These are phyloP conservation scores for Tolypocladium paradoxum DNA, from an alignment of 2,329 filamentous ascomycete species.

Conservation along the genomic window DNA sequence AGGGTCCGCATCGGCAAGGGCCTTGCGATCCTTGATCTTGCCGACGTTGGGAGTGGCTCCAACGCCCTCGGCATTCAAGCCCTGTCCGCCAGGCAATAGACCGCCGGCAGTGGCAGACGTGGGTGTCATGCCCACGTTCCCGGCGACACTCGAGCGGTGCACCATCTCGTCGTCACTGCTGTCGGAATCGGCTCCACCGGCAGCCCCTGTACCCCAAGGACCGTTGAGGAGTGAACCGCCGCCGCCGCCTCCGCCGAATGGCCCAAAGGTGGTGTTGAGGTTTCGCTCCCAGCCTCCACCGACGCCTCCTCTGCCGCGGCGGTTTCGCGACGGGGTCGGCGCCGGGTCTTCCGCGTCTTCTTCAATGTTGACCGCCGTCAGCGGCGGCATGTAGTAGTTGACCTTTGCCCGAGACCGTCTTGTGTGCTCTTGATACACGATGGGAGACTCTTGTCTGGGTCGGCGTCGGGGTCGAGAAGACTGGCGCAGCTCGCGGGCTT, in stretches of 20 bases:
- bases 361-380: slow-evolving; percentile 52
- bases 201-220: slow-evolving; percentile 62
- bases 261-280: slow-evolving; percentile 81
- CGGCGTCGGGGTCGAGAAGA: slow-evolving; percentile 42
- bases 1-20: slow-evolving; percentile 86
- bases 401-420: slow-evolving; percentile 49
- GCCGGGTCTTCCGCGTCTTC: slow-evolving; percentile 58
- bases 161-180: slow-evolving; percentile 89
- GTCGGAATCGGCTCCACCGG: slow-evolving; percentile 79
- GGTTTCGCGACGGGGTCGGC: slow-evolving; percentile 58
- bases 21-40: slow-evolving; percentile 86
- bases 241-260: slow-evolving; percentile 79
- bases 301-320: slow-evolving; percentile 51
- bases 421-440: slow-evolving; percentile 47
- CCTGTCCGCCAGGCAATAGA: slow-evolving; percentile 30
- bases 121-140: slow-evolving; percentile 52
- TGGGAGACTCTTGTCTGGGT: slow-evolving; percentile 38
- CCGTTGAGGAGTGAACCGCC: slow-evolving; percentile 61
- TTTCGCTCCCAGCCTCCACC: slow-evolving; percentile 61
- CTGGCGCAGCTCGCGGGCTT: slow-evolving; percentile 50
- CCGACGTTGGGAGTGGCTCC: slow-evolving; percentile 67
- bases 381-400: slow-evolving; percentile 77
- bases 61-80: slow-evolving; percentile 30
- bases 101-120: slow-evolving; percentile 38
- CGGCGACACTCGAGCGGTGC: slow-evolving; percentile 45